phyloP scores from a whole-genome alignment of 306 rosid species.

The Benincasa hispida region DNA sequence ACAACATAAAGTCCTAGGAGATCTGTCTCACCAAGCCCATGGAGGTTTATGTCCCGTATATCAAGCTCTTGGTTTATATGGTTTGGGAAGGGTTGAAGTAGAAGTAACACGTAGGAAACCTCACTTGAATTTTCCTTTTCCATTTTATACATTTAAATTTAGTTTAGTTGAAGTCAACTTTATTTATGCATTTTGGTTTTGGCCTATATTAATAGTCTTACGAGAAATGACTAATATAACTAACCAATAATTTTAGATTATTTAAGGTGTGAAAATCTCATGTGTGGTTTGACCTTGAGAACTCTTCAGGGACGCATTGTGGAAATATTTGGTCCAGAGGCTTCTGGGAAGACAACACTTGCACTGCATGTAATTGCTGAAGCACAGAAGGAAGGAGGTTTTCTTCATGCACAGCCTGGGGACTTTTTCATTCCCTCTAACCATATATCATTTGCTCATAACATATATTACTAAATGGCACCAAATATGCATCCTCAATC shows the following conservation, averaged over 20 bases:
- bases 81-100: neutral
- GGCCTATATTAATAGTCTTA: neutral
- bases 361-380: constrained; percentile 84
- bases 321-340: constrained; percentile 93
- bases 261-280: neutral
- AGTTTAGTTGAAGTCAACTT: neutral
- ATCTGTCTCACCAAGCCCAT: neutral
- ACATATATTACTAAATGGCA: neutral
- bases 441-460: neutral
- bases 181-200: neutral
- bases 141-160: neutral
- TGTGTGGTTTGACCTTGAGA: constrained; percentile 13
- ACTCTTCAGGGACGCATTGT: constrained; percentile 73
- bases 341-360: constrained; percentile 91
- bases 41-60: neutral
- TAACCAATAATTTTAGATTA: neutral
- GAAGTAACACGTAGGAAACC: neutral
- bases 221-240: neutral
- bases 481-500: neutral
- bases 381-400: constrained; percentile 94
- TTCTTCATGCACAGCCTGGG: neutral
- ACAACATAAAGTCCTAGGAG: neutral
- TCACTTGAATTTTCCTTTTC: neutral
- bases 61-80: neutral
- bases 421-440: neutral